phyloP scores from a whole-genome alignment of 78 protist genomes.

The Isochrysis galbana region DNA sequence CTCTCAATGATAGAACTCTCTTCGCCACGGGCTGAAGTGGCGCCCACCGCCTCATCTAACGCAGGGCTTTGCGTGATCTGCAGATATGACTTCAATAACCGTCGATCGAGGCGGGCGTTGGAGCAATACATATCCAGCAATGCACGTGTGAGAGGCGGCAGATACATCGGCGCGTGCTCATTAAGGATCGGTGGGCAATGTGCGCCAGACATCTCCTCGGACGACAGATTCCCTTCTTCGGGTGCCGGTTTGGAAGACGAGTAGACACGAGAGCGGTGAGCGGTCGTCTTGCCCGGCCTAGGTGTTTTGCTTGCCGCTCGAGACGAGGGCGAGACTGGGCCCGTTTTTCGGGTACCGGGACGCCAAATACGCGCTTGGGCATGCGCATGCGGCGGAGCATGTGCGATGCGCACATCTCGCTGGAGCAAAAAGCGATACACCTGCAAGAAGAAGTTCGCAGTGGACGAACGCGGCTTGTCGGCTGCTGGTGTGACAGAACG shows the following conservation, averaged over 20 bases:
- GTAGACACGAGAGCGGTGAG: neutral
- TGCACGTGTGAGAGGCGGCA: neutral
- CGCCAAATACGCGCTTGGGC: neutral
- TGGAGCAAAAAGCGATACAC: neutral
- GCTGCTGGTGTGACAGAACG: neutral
- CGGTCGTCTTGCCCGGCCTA: neutral
- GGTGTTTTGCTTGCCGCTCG: neutral
- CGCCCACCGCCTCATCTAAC: neutral
- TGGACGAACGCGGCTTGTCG: neutral
- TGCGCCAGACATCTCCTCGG: neutral
- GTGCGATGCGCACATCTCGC: neutral
- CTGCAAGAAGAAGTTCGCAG: neutral
- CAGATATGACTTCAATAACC: neutral
- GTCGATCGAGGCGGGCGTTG: neutral
- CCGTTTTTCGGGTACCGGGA: neutral
- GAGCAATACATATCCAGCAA: neutral
- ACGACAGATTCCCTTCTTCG: neutral
- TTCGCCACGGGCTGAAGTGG: neutral
- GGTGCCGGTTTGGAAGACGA: neutral
- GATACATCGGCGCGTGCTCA: neutral
- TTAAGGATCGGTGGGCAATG: neutral
- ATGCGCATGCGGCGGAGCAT: neutral
- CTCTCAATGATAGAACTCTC: too few relatives aligned
- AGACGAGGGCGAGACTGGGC: neutral
- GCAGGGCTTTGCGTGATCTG: neutral